Conservation (phyloP, 257 asterid genomes). For the Nicotiana undulata region DNA sequence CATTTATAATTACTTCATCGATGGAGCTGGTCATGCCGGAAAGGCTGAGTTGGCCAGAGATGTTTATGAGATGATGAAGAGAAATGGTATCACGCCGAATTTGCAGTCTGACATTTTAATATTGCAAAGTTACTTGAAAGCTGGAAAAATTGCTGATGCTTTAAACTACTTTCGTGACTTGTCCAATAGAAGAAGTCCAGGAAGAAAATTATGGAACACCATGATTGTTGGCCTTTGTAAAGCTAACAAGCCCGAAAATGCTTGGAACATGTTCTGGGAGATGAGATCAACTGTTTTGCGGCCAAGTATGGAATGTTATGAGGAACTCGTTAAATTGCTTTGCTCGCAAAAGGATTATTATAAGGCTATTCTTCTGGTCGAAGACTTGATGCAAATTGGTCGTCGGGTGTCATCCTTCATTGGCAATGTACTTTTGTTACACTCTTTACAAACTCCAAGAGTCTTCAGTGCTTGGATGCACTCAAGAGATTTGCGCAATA, state of each 20-base stretch:
- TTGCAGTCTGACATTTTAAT: constrained; percentile 33
- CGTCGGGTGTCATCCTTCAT: constrained; percentile 59
- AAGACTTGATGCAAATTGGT: constrained; percentile 52
- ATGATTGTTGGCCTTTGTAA: constrained; percentile 68
- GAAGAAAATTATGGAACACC: constrained; percentile 34
- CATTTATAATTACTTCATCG: constrained; percentile 51
- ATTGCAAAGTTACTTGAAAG: constrained; percentile 50
- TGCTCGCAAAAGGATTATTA: constrained; percentile 35
- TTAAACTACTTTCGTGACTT: constrained; percentile 36
- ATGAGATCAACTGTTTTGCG: constrained; percentile 32
- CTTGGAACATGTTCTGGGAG: constrained; percentile 37
- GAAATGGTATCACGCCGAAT: constrained; percentile 28
- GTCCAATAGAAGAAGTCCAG: constrained; percentile 19
- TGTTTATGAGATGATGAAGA: constrained; percentile 50
- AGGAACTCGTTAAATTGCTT: constrained; percentile 58
- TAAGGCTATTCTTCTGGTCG: constrained; percentile 43
- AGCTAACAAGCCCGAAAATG: constrained; percentile 29
- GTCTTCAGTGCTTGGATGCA: constrained; percentile 39
- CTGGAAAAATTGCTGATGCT: constrained; percentile 31
- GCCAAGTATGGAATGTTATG: constrained; percentile 66
- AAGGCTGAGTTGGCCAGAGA: constrained; percentile 52
- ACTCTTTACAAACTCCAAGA: constrained; percentile 38
- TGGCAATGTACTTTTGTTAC: constrained; percentile 65
- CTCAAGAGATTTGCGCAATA: constrained; percentile 20
- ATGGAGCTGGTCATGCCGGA: constrained; percentile 75